Conservation (phyloP, 768 basidiomycete species). For the Lentinus brumalis region DNA sequence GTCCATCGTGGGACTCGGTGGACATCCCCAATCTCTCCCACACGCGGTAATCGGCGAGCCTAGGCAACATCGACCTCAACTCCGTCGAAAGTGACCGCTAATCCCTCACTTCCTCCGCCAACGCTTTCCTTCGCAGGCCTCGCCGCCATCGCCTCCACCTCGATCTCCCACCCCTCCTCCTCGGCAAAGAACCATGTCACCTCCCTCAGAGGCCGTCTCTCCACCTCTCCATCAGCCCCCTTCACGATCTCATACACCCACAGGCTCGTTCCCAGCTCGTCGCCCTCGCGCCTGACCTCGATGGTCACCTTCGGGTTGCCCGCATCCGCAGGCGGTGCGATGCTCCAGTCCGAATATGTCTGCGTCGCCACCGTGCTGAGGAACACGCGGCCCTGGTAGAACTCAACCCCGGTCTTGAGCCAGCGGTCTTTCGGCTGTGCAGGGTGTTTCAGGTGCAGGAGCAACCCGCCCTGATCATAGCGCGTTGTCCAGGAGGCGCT, state of each 20-base stretch:
- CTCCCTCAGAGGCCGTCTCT: slow-evolving; percentile 24
- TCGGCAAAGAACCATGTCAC: slow-evolving; percentile 31
- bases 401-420: slow-evolving; percentile 35
- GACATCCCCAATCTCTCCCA: no score
- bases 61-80: neutral
- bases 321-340: slow-evolving; percentile 22
- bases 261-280: slow-evolving; percentile 12
- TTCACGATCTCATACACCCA: slow-evolving; percentile 30
- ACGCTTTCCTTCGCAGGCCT: slow-evolving; percentile 20
- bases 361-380: slow-evolving; percentile 30
- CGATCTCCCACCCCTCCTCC: slow-evolving; percentile 13
- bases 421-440: slow-evolving; percentile 16
- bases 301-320: slow-evolving; percentile 18
- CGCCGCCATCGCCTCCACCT: slow-evolving; percentile 28
- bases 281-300: slow-evolving; percentile 24
- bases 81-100: slow-evolving; percentile 19
- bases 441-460: slow-evolving; percentile 20
- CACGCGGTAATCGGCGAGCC: no score
- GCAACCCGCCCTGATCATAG: slow-evolving; percentile 34
- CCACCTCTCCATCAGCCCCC: slow-evolving; percentile 17
- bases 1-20: no score
- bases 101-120: slow-evolving; percentile 9
- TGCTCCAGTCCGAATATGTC: slow-evolving; percentile 31
- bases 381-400: slow-evolving; percentile 25
- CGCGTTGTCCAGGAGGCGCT: slow-evolving; percentile 29